phyloP scores from a whole-genome alignment of 768 basidiomycete species.

The Leccinum fibrillosum region DNA sequence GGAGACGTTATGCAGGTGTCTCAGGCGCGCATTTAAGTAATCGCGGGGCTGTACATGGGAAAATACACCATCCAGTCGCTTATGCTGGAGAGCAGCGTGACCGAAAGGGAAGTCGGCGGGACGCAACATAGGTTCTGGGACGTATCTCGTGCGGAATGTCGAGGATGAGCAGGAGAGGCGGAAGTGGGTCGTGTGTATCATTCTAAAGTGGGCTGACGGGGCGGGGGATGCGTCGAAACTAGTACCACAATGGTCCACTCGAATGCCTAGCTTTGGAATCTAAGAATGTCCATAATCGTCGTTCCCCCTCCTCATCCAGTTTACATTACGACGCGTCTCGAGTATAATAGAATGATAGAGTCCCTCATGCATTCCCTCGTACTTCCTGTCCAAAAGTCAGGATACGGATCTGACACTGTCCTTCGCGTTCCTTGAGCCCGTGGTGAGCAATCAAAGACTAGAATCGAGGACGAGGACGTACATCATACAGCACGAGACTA shows the following conservation, averaged over 20 bases:
- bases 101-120: conserved; percentile 39
- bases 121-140: conserved; percentile 46
- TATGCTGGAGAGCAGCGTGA: conserved; percentile 30
- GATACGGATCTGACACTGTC: conserved; percentile 32
- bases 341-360: background rate
- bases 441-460: background rate
- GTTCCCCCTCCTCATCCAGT: background rate
- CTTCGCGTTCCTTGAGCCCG: conserved; percentile 27
- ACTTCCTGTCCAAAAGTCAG: conserved; percentile 29
- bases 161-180: conserved; percentile 70
- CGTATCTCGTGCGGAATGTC: conserved; percentile 41
- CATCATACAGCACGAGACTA: conserved; percentile 55
- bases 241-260: background rate
- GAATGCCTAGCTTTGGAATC: background rate
- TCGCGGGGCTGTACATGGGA: conserved; percentile 72
- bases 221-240: conserved; percentile 11
- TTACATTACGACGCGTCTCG: conserved; percentile 1
- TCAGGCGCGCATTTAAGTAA: conserved; percentile 26
- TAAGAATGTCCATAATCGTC: background rate
- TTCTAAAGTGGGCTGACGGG: conserved; percentile 44
- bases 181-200: conserved; percentile 70
- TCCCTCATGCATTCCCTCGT: conserved; percentile 12
- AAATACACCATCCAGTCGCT: conserved; percentile 60
- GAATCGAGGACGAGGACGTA: conserved; percentile 28
- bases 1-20: conserved; percentile 45